These are phyloP conservation scores for Geranium brycei DNA, from an alignment of 345 rosid genomes.

Conservation along the genomic window DNA sequence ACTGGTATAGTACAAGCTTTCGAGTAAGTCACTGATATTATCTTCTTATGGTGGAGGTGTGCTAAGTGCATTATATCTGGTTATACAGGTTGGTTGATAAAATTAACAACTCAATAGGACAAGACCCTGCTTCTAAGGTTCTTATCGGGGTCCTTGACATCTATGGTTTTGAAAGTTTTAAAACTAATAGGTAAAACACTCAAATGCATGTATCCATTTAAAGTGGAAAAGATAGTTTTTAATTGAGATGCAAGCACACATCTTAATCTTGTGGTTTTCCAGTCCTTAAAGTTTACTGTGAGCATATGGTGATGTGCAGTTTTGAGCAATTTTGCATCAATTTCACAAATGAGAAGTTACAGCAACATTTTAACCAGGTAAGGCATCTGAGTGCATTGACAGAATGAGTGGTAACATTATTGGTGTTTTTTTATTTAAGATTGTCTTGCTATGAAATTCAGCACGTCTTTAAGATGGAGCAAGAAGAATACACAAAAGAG, in stretches of 20 bases:
- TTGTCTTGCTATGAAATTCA: slow-evolving; percentile 23
- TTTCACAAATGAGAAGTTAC: slow-evolving; percentile 92
- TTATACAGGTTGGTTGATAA: slow-evolving; percentile 68
- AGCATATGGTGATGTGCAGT: slow-evolving; percentile 26
- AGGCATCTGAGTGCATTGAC: slow-evolving; percentile 5
- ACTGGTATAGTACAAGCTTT: slow-evolving; percentile 42
- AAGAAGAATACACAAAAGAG: slow-evolving; percentile 93
- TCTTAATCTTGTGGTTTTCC: no score
- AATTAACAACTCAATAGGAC: slow-evolving; percentile 79
- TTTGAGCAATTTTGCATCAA: slow-evolving; percentile 95
- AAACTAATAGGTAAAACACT: slow-evolving; percentile 52
- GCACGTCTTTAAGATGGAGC: slow-evolving; percentile 99
- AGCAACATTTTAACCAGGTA: slow-evolving; percentile 96
- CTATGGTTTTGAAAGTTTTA: slow-evolving; percentile 92
- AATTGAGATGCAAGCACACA: no score
- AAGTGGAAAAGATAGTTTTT: no score
- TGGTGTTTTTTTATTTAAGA: slow-evolving; percentile 5
- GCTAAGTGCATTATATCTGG: background rate
- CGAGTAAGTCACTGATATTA: background rate
- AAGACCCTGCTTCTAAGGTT: slow-evolving; percentile 64
- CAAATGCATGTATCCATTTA: no score
- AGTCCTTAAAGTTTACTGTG: slow-evolving; percentile 10
- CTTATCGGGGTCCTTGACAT: slow-evolving; percentile 89
- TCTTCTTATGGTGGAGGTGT: background rate
- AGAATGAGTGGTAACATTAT: background rate